A percentile compares a stretch with the other conserved stretches of the same genome.
Conservation (phyloP, 2,329 filamentous ascomycete species). For the Lachnellula hyalina region DNA sequence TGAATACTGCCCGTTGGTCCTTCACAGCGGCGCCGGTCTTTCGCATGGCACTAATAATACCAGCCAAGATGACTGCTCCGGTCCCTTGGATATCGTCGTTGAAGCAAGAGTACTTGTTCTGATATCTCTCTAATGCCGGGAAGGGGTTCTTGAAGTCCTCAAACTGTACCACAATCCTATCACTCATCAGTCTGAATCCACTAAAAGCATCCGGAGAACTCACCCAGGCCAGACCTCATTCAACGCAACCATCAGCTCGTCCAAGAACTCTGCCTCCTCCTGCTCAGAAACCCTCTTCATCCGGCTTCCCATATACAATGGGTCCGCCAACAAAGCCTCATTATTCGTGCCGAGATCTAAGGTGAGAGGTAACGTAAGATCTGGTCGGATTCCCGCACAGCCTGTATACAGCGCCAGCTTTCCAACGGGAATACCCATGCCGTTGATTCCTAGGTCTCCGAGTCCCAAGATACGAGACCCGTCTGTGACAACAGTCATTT, state of each 20-base stretch:
- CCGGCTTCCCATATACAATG: slow-evolving; percentile 71
- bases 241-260: slow-evolving; percentile 64
- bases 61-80: slow-evolving; percentile 78
- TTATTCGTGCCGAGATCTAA: slow-evolving; percentile 86
- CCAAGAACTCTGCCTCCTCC: slow-evolving; percentile 70
- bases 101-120: slow-evolving; percentile 73
- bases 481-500: slow-evolving; percentile 47
- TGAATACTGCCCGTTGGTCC: slow-evolving; percentile 69
- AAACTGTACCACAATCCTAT: slow-evolving; percentile 51
- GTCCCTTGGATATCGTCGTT: slow-evolving; percentile 91
- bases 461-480: slow-evolving; percentile 68
- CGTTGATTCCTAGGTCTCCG: slow-evolving; percentile 80
- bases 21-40: slow-evolving; percentile 59
- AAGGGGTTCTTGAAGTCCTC: slow-evolving; percentile 64
- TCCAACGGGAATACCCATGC: slow-evolving; percentile 76
- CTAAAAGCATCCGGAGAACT: slow-evolving; percentile 78
- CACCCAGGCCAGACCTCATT: slow-evolving; percentile 68
- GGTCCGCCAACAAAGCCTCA: slow-evolving; percentile 63
- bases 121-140: slow-evolving; percentile 63
- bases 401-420: slow-evolving; percentile 78
- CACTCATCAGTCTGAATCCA: slow-evolving; percentile 60
- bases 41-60: slow-evolving; percentile 69
- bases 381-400: slow-evolving; percentile 80
- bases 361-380: slow-evolving; percentile 72
- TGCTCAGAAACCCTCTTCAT: slow-evolving; percentile 62